Evolutionary conservation across 163 green algal genomes (phyloP).

Genomic region (Coccomyxa subellipsoidea): DNA sequence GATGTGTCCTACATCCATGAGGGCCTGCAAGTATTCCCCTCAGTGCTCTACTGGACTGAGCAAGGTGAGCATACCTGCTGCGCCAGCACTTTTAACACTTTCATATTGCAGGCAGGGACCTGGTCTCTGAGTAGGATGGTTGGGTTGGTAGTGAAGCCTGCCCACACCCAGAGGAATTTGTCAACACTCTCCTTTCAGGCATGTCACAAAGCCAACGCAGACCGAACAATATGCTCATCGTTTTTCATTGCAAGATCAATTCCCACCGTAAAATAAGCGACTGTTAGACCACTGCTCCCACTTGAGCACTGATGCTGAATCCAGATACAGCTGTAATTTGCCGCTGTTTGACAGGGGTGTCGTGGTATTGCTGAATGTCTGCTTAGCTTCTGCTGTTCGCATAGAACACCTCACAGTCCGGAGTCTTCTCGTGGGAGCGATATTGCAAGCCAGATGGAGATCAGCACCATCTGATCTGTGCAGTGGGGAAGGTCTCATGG

Average conservation of each 20-base stretch:
- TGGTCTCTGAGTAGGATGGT: constrained; percentile 66
- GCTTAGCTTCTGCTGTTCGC: background rate
- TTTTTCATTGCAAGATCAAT: no score
- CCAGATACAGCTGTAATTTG: constrained; percentile 57
- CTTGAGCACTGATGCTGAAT: constrained; percentile 45
- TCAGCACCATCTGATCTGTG: background rate
- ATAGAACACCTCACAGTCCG: background rate
- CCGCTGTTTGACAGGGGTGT: background rate
- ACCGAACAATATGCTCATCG: no score
- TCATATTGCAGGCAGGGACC: constrained; percentile 54
- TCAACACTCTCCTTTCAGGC: background rate
- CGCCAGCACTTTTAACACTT: constrained; percentile 35
- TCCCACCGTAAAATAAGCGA: constrained; percentile 33
- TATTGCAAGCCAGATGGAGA: background rate
- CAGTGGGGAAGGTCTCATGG: background rate
- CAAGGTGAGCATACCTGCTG: constrained; percentile 18
- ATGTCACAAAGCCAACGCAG: background rate
- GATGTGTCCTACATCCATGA: background rate
- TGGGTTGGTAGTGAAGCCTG: constrained; percentile 84
- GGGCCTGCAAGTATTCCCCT: no score
- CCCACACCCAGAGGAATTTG: background rate
- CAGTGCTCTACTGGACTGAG: background rate
- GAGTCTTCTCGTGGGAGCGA: background rate
- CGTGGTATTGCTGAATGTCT: background rate
- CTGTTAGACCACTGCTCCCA: constrained; percentile 40